Evolutionary conservation across 139 green algal genomes (phyloP).

Genomic region (Chlamydomonas sphaeroides): DNA sequence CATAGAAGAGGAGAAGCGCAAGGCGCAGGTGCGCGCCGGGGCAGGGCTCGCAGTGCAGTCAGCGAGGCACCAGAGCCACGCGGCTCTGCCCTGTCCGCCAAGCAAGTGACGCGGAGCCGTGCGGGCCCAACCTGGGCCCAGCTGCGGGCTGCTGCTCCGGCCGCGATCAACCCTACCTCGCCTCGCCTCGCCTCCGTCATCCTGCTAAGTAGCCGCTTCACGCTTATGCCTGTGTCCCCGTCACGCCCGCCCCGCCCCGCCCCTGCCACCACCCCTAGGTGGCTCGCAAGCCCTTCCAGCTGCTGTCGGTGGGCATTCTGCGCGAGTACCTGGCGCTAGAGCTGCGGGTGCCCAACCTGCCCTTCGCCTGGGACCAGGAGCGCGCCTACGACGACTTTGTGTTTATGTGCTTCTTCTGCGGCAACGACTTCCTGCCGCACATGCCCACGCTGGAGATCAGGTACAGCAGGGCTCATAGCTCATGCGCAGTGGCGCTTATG

Average conservation of each 20-base stretch:
- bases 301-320: conserved; percentile 86
- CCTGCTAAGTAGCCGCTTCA: too few relatives aligned
- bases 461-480: background rate
- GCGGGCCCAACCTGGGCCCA: too few relatives aligned
- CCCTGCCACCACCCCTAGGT: conserved; percentile 62
- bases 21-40: conserved; percentile 33
- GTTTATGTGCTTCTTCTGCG: conserved; percentile 99
- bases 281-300: conserved; percentile 93
- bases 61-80: too few relatives aligned
- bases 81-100: too few relatives aligned
- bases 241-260: too few relatives aligned
- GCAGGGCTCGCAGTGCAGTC: too few relatives aligned
- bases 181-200: too few relatives aligned
- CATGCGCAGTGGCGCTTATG: too few relatives aligned
- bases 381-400: conserved; percentile 90
- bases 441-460: conserved; percentile 99
- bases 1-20: conserved; percentile 8
- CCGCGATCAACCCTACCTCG: too few relatives aligned
- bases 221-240: too few relatives aligned
- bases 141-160: too few relatives aligned
- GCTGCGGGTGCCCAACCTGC: conserved; percentile 60
- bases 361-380: conserved; percentile 75
- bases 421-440: conserved; percentile 99
- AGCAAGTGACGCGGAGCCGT: too few relatives aligned
- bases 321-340: conserved; percentile 96